Evolutionary conservation across 2,329 filamentous ascomycete genomes (phyloP).

Genomic region (Tolypocladium nubicola): DNA sequence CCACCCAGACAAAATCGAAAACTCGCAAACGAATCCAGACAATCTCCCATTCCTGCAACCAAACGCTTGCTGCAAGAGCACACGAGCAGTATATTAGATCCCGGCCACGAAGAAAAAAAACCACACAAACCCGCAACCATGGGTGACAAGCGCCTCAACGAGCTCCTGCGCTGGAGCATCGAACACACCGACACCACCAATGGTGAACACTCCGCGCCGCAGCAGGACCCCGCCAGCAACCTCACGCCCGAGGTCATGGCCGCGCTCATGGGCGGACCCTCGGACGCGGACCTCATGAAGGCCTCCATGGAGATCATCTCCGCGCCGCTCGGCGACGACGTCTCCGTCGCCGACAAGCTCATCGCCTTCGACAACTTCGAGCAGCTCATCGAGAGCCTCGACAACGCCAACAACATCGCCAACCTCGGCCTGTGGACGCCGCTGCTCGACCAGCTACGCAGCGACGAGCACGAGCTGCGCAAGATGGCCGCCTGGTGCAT

Average conservation of each 20-base stretch:
- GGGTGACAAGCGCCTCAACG: conserved; percentile 51
- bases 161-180: conserved; percentile 69
- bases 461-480: conserved; percentile 61
- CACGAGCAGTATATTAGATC: not conserved
- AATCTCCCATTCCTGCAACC: not conserved
- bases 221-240: conserved; percentile 22
- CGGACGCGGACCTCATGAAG: conserved; percentile 87
- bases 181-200: conserved; percentile 30
- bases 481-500: conserved; percentile 90
- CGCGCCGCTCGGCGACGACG: conserved; percentile 47
- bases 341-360: conserved; percentile 64
- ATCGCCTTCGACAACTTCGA: conserved; percentile 92
- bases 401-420: conserved; percentile 93
- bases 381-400: conserved; percentile 80
- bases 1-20: not conserved
- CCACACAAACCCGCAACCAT: conserved; percentile 20
- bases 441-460: conserved; percentile 58
- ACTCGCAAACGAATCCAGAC: not conserved
- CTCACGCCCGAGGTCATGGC: conserved; percentile 63
- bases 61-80: not conserved
- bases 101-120: not conserved
- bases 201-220: conserved; percentile 17
- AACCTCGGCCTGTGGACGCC: conserved; percentile 72
- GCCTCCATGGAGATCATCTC: conserved; percentile 69
- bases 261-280: conserved; percentile 72